Evolutionary conservation across 495 filamentous ascomycete genomes (phyloP).

Genomic region (Astrothelium subdiscretum): DNA sequence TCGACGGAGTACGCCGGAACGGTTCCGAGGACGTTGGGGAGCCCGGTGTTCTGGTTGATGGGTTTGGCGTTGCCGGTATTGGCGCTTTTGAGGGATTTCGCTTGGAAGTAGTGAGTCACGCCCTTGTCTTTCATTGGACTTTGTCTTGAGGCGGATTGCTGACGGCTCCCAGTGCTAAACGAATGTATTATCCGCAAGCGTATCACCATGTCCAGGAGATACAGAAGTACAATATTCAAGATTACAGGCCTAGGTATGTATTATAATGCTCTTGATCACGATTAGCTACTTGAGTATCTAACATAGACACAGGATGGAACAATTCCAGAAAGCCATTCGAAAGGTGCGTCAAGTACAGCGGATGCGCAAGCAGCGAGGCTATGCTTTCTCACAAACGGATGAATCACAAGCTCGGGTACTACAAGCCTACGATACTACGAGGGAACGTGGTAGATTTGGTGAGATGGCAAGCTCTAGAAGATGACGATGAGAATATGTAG

Average conservation of each 20-base stretch:
- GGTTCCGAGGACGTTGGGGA: slow-evolving; percentile 64
- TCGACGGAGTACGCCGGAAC: slow-evolving; percentile 79
- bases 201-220: slow-evolving; percentile 99
- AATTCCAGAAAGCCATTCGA: slow-evolving; percentile 98
- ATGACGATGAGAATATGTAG: slow-evolving; percentile 1
- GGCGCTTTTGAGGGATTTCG: slow-evolving; percentile 82
- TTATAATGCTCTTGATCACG: background rate
- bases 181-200: slow-evolving; percentile 90
- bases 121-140: background rate
- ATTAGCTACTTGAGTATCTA: background rate
- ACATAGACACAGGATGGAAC: slow-evolving; percentile 64
- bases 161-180: slow-evolving; percentile 46
- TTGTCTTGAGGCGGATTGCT: slow-evolving; percentile 12
- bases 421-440: slow-evolving; percentile 94
- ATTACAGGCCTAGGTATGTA: slow-evolving; percentile 78
- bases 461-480: slow-evolving; percentile 77
- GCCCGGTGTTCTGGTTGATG: slow-evolving; percentile 85
- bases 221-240: slow-evolving; percentile 99
- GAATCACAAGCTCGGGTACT: slow-evolving; percentile 87
- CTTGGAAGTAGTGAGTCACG: slow-evolving; percentile 48
- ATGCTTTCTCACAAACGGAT: slow-evolving; percentile 95
- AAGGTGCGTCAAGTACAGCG: slow-evolving; percentile 97
- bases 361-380: slow-evolving; percentile 98
- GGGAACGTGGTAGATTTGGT: slow-evolving; percentile 80
- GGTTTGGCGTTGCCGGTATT: slow-evolving; percentile 64